Evolutionary conservation across 805 yeast species (phyloP).

Genomic region (Teunomyces pallodes): DNA sequence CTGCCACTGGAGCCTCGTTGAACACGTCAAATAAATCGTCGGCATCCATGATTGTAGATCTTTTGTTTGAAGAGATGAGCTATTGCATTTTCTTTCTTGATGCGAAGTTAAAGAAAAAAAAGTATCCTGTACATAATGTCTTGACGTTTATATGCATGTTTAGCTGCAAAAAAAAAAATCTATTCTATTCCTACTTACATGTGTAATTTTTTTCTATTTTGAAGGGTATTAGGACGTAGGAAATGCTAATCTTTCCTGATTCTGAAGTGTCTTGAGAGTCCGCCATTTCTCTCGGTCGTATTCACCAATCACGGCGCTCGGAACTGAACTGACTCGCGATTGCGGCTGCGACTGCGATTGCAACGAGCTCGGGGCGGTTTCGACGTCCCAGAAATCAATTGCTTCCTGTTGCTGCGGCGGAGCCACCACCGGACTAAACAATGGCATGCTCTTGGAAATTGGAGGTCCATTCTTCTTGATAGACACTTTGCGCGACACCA

Average conservation of each 20-base stretch:
- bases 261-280: slow-evolving; percentile 41
- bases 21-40: slow-evolving; percentile 66
- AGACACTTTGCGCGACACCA: background rate
- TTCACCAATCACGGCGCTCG: slow-evolving; percentile 60
- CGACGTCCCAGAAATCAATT: slow-evolving; percentile 27
- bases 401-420: slow-evolving; percentile 7
- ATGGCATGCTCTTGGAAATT: background rate
- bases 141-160: no score
- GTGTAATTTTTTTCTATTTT: background rate
- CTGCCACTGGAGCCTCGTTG: slow-evolving; percentile 49
- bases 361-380: slow-evolving; percentile 32
- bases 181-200: background rate
- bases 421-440: background rate
- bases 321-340: slow-evolving; percentile 45
- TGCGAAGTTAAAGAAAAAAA: background rate
- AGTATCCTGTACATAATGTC: background rate
- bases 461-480: background rate
- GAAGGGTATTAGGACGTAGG: background rate
- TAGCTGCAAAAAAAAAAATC: slow-evolving; percentile 1
- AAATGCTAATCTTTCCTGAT: slow-evolving; percentile 6
- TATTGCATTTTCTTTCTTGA: no score
- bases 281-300: slow-evolving; percentile 68
- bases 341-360: slow-evolving; percentile 31
- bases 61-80: slow-evolving; percentile 4
- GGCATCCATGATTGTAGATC: slow-evolving; percentile 27